Percentiles rank a stretch among this genome's conserved stretches.
Conservation (phyloP, 768 basidiomycete species). For the Podaxis sp. region DNA sequence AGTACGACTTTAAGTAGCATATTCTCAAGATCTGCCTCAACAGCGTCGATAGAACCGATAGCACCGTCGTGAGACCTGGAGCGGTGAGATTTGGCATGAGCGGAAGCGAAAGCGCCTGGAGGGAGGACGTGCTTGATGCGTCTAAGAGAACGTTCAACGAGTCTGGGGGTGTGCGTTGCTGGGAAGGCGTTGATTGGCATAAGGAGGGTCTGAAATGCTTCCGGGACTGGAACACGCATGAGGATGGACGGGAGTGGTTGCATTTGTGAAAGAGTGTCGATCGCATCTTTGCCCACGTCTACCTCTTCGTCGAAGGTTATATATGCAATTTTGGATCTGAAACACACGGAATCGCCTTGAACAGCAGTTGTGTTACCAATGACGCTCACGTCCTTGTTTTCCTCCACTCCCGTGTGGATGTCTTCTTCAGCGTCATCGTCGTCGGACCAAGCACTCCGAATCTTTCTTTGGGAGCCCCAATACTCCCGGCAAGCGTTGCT, state of each 20-base stretch:
- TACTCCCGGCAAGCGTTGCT: slow-evolving; percentile 10
- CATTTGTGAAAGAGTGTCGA: not conserved
- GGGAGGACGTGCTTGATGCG: slow-evolving; percentile 8
- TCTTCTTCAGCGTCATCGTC: not conserved
- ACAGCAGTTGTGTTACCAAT: not conserved
- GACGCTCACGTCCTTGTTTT: not conserved
- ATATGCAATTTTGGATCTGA: not conserved
- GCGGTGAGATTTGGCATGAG: not conserved
- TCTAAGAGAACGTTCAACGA: slow-evolving; percentile 2
- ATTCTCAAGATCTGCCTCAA: not conserved
- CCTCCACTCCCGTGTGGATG: not conserved
- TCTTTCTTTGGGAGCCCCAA: slow-evolving; percentile 10
- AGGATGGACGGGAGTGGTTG: not conserved
- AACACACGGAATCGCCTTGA: not conserved
- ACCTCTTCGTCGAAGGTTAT: not conserved
- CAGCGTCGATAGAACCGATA: not conserved
- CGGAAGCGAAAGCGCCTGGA: slow-evolving; percentile 1
- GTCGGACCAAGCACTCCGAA: not conserved
- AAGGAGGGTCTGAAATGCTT: not conserved
- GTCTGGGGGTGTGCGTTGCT: not conserved
- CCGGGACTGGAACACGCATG: not conserved
- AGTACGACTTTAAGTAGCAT: slow-evolving; percentile 1
- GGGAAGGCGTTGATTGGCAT: slow-evolving; percentile 1
- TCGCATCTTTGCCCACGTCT: not conserved
- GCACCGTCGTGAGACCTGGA: not conserved